phyloP scores from a whole-genome alignment of 75 land plant genomes.

The Isoetes taiwanensis region DNA sequence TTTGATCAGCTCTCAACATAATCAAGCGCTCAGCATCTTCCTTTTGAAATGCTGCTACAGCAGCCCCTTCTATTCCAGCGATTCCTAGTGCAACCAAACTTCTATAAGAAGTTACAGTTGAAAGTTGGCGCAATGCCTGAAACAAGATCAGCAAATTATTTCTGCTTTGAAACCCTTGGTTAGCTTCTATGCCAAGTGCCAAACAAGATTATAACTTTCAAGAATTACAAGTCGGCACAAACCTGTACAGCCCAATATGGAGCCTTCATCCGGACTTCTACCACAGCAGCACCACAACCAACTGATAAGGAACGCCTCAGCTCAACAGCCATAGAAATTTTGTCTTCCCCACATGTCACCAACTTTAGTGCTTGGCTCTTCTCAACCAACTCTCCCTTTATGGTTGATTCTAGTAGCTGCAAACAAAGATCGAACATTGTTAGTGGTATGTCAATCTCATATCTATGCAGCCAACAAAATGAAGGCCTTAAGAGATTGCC shows the following conservation, averaged over 20 bases:
- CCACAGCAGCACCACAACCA: conserved; percentile 74
- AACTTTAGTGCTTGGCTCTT: conserved; percentile 43
- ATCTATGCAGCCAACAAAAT: background rate
- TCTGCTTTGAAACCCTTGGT: background rate
- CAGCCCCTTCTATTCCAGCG: conserved; percentile 76
- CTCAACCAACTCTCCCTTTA: conserved; percentile 65
- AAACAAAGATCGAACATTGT: background rate
- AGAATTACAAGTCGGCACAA: background rate
- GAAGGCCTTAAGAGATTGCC: conserved; percentile 15
- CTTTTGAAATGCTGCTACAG: conserved; percentile 88
- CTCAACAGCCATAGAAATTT: conserved; percentile 22
- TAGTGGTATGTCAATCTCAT: background rate
- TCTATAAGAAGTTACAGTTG: conserved; percentile 61
- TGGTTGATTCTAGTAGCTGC: conserved; percentile 76
- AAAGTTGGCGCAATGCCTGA: conserved; percentile 85
- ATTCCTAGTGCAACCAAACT: conserved; percentile 74
- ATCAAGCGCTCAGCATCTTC: conserved; percentile 63
- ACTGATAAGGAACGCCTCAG: conserved; percentile 59
- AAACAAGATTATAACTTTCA: background rate
- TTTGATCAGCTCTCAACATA: conserved; percentile 32
- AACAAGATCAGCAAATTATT: background rate
- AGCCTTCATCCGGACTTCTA: conserved; percentile 68
- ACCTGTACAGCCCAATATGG: conserved; percentile 97
- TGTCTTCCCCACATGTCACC: conserved; percentile 18
- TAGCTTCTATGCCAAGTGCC: background rate